Percentiles rank a stretch among this genome's conserved stretches.
These are phyloP conservation scores for Friedmanniomyces endolithicus DNA, from an alignment of 495 filamentous ascomycete genomes.

Conservation along the genomic window DNA sequence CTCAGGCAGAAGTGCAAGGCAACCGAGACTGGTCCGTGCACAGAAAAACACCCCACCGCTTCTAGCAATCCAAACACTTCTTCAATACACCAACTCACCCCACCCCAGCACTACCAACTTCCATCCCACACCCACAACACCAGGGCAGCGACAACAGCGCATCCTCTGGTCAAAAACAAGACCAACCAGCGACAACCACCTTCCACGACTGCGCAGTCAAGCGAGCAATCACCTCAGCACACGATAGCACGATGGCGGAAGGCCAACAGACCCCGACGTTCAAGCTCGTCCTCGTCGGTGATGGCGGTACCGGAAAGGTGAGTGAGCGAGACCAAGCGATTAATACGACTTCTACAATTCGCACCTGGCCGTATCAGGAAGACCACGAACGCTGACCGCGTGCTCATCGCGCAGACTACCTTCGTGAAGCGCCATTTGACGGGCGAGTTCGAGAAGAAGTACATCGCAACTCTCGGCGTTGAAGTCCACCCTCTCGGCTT, in stretches of 20 bases:
- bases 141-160: not conserved
- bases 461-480: conserved; percentile 98
- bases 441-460: conserved; percentile 99
- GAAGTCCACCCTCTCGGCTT: conserved; percentile 94
- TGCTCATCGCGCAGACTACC: conserved; percentile 57
- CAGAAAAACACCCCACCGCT: conserved; percentile 4
- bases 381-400: not conserved
- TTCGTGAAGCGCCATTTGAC: conserved; percentile 99
- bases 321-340: conserved; percentile 24
- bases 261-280: conserved; percentile 53
- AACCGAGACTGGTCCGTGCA: not conserved
- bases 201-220: not conserved
- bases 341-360: not conserved
- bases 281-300: conserved; percentile 99
- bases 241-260: conserved; percentile 37
- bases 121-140: not conserved
- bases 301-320: conserved; percentile 99
- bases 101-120: not conserved
- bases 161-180: not conserved
- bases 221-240: not conserved
- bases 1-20: no score
- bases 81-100: not conserved
- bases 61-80: not conserved
- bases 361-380: no score
- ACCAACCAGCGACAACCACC: not conserved